Conservation (phyloP, 306 rosid species). For the Inga leiocalycina region DNA sequence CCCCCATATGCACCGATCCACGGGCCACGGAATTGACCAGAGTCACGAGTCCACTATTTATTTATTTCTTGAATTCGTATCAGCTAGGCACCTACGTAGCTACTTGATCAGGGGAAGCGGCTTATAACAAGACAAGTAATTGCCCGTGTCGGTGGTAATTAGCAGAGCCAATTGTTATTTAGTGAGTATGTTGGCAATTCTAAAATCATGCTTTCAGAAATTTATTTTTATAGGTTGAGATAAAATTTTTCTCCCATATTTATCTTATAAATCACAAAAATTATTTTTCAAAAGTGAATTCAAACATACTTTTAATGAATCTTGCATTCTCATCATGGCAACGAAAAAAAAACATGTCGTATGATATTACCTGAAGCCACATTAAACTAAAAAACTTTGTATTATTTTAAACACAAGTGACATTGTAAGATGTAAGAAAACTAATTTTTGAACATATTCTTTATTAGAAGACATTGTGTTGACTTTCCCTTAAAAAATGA, state of each 20-base stretch:
- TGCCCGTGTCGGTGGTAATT: background rate
- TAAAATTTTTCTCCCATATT: no score
- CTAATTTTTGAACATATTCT: no score
- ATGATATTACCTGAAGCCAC: background rate
- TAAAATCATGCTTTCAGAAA: no score
- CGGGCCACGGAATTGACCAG: conserved; percentile 36
- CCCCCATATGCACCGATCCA: conserved; percentile 24
- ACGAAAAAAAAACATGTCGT: background rate
- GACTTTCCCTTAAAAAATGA: background rate
- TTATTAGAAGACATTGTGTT: background rate
- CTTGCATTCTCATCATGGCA: background rate
- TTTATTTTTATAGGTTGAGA: no score
- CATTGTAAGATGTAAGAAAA: background rate
- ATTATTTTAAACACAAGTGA: background rate
- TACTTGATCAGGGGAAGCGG: background rate
- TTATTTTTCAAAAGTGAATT: no score
- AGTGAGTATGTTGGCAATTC: background rate
- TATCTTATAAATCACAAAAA: no score
- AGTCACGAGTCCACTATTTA: conserved; percentile 15
- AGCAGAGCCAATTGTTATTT: background rate
- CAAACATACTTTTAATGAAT: no score
- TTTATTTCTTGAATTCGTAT: background rate
- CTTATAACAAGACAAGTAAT: background rate
- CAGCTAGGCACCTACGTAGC: background rate
- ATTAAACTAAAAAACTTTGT: background rate